Percentiles rank a stretch among this genome's conserved stretches.
Evolutionary conservation across 2,329 filamentous ascomycete genomes (phyloP).

Genomic region (Fusarium goolgardi): DNA sequence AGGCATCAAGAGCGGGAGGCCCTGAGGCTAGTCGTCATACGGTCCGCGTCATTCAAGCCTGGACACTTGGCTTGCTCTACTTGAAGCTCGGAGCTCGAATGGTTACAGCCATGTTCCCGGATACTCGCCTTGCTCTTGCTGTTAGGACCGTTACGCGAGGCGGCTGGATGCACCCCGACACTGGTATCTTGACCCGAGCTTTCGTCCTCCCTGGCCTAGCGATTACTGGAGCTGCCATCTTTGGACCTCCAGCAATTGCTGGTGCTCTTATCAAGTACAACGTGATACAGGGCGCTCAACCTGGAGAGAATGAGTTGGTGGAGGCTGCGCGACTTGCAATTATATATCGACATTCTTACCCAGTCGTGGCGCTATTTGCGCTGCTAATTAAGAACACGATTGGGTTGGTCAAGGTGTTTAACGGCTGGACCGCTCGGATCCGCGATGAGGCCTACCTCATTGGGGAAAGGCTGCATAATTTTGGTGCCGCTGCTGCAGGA

Average conservation of each 20-base stretch:
- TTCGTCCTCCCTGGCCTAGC: slow-evolving; percentile 82
- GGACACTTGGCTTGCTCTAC: slow-evolving; percentile 93
- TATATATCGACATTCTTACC: slow-evolving; percentile 75
- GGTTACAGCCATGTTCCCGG: slow-evolving; percentile 73
- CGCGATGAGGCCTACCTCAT: slow-evolving; percentile 96
- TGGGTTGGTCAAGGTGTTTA: slow-evolving; percentile 70
- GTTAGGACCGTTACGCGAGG: slow-evolving; percentile 78
- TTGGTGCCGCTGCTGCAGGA: slow-evolving; percentile 66
- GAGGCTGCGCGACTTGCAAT: slow-evolving; percentile 51
- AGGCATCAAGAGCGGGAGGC: slow-evolving; percentile 43
- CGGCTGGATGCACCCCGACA: slow-evolving; percentile 84
- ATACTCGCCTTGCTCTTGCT: slow-evolving; percentile 78
- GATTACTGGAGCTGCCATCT: slow-evolving; percentile 71
- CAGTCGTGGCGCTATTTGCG: slow-evolving; percentile 66
- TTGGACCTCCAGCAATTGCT: slow-evolving; percentile 72
- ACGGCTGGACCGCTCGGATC: slow-evolving; percentile 82
- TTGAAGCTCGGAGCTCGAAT: slow-evolving; percentile 81
- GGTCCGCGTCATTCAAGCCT: slow-evolving; percentile 89
- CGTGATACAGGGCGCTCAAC: slow-evolving; percentile 29
- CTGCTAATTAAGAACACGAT: slow-evolving; percentile 57
- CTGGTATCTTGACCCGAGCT: slow-evolving; percentile 81
- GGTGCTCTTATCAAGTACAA: slow-evolving; percentile 46
- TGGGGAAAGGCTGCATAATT: slow-evolving; percentile 94
- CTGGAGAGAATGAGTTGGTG: slow-evolving; percentile 41
- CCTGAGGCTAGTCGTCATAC: slow-evolving; percentile 65